Percentiles rank a stretch among this genome's conserved stretches.
These are phyloP conservation scores for Maudiozyma humilis DNA, from an alignment of 1,139 yeast genomes.

Conservation along the genomic window DNA sequence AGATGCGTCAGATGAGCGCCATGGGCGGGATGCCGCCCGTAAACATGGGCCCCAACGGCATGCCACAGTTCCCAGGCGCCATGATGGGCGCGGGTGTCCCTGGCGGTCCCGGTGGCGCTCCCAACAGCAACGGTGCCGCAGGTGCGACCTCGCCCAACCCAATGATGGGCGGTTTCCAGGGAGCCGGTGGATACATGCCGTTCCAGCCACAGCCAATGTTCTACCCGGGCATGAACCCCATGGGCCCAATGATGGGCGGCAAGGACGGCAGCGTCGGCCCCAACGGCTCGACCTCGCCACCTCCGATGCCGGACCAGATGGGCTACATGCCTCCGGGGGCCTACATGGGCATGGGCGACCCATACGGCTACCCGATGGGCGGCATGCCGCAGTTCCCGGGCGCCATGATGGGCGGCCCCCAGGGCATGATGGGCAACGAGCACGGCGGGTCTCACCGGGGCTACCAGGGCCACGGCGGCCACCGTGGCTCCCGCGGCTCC, in stretches of 20 bases:
- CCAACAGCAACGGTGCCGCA: constrained; percentile 18
- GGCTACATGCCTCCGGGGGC: constrained; percentile 16
- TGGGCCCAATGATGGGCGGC: constrained; percentile 26
- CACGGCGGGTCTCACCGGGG: constrained; percentile 15
- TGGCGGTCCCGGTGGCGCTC: too few relatives aligned
- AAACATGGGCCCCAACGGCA: constrained; percentile 6
- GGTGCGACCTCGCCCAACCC: constrained; percentile 19
- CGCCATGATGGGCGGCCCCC: constrained; percentile 14
- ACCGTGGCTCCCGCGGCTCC: background rate
- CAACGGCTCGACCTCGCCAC: constrained; percentile 12
- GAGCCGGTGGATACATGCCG: constrained; percentile 29
- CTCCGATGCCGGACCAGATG: constrained; percentile 23
- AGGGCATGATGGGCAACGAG: constrained; percentile 9
- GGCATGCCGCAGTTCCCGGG: constrained; percentile 22
- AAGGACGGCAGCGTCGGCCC: constrained; percentile 13
- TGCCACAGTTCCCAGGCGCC: background rate
- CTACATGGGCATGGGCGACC: constrained; percentile 22
- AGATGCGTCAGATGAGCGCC: constrained; percentile 27
- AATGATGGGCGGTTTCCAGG: constrained; percentile 21
- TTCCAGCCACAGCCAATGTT: constrained; percentile 31
- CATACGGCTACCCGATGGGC: constrained; percentile 24
- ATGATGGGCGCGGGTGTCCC: too few relatives aligned
- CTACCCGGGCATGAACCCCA: constrained; percentile 29
- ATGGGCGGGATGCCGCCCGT: constrained; percentile 3
- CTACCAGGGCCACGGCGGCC: constrained; percentile 15